These are phyloP conservation scores for Coprinellus micaceus DNA, from an alignment of 768 basidiomycete genomes.

Conservation along the genomic window DNA sequence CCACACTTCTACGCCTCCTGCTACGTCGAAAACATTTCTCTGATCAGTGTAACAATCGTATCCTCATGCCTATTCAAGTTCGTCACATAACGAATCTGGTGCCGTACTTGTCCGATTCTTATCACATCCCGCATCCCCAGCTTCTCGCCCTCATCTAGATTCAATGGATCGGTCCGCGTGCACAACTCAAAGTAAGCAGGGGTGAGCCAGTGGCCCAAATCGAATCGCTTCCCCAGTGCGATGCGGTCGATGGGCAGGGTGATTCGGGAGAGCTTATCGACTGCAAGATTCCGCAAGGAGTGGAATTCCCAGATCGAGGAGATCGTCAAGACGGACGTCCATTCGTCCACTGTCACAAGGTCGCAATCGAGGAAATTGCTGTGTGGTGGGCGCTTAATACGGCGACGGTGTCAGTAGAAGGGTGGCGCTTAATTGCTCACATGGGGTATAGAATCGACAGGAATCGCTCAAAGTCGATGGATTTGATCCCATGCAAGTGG, in stretches of 20 bases:
- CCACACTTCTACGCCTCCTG: background rate
- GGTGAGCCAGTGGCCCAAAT: constrained; percentile 30
- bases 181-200: constrained; percentile 35
- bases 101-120: constrained; percentile 29
- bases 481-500: constrained; percentile 35
- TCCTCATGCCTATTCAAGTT: constrained; percentile 3
- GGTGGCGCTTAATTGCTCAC: constrained; percentile 20
- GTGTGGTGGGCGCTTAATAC: background rate
- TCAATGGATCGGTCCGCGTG: constrained; percentile 22
- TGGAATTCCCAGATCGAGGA: constrained; percentile 26
- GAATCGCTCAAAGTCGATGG: constrained; percentile 29
- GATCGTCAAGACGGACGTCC: constrained; percentile 34
- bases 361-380: constrained; percentile 28
- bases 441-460: constrained; percentile 32
- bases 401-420: background rate
- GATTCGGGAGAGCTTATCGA: constrained; percentile 24
- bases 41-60: background rate
- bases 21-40: background rate
- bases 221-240: constrained; percentile 25
- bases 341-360: constrained; percentile 31
- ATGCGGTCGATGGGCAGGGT: constrained; percentile 31
- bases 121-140: constrained; percentile 30
- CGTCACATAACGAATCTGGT: constrained; percentile 18
- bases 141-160: constrained; percentile 24
- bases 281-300: constrained; percentile 27